Evolutionary conservation across 352 stramenopile genomes (phyloP), one percentile per base, ranked within the genome.

Genomic region (Pythium phragmiticola): DNA sequence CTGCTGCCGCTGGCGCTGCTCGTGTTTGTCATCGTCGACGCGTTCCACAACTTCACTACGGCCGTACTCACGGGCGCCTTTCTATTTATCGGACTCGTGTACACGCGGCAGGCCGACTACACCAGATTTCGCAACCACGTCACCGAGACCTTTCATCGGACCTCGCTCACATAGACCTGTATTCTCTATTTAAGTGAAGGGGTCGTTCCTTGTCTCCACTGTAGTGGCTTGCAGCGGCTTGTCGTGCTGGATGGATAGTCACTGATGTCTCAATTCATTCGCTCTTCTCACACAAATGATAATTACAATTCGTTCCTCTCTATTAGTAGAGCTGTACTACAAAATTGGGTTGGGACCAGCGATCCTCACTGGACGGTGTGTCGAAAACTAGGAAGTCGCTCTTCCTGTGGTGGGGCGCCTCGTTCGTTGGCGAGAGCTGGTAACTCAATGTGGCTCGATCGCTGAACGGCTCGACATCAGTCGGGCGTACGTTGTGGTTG

Each of bases 41-140:
- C 74, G 7, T 87, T 89, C 65, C 57, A 49, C 28, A 67, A 67
- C 12, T 58, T 83, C 43, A 76, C 80, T 37, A 80, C 69, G 33
- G 76, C 64, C 6, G 68, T 72, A 36, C 62, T 88, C 19, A 74
- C 69, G 2, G 56, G 37, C 0, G 70, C 83, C 16, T 87, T 89
- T 42, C 50, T 87, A 23, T 72, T 87, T 39, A 75, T 78, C 41
- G 76, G 78, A 0, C 43, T 86, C 37, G 72, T 89, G 26, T 89
- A 87, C 62, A 66, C 74, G 39, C 37, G 66, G 8, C 76, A 84
- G 58, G 71, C 69, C 7, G 75, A 82, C 42, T 82, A 86, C 48
- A 68, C 60, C 34, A 64, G 75, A 26, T 89, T 87, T 63, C 63
- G 65, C 49, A 57, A 34, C 19, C 33, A 66, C 26, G 26, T 30